phyloP scores from a whole-genome alignment of 805 yeast genomes.

The Cyberlindnera misumaiensis region DNA sequence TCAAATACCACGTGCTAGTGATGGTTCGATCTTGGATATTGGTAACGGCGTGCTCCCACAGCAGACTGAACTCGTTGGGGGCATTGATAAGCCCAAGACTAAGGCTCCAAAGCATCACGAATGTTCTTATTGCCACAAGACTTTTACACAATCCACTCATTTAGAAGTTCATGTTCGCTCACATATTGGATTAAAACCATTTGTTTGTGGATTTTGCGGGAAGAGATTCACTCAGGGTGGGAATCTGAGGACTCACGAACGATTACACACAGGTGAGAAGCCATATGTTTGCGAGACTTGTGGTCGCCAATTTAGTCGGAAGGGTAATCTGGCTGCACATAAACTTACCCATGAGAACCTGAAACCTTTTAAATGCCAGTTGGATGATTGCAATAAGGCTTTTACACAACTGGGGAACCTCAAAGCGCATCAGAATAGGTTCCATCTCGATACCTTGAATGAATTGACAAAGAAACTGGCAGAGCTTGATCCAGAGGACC shows the following conservation, averaged over 20 bases:
- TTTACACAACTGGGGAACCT: conserved; percentile 91
- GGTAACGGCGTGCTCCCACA: conserved; percentile 46
- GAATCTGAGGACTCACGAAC: conserved; percentile 74
- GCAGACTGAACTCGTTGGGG: conserved; percentile 66
- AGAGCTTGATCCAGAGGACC: conserved; percentile 45
- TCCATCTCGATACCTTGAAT: conserved; percentile 68
- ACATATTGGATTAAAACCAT: conserved; percentile 84
- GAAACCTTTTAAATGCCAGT: conserved; percentile 72
- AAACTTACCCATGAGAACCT: conserved; percentile 70
- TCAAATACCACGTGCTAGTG: conserved; percentile 55
- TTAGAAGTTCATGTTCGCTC: conserved; percentile 83
- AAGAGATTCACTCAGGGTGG: conserved; percentile 89
- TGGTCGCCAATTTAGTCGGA: conserved; percentile 71
- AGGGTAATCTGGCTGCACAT: conserved; percentile 91
- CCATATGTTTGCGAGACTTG: conserved; percentile 81
- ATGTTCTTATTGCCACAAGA: conserved; percentile 72
- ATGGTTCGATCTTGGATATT: conserved; percentile 60
- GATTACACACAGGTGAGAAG: conserved; percentile 88
- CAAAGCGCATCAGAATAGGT: conserved; percentile 90
- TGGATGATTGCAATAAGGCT: conserved; percentile 76
- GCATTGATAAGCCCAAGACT: conserved; percentile 58
- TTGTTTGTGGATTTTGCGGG: conserved; percentile 69
- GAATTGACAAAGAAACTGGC: conserved; percentile 62
- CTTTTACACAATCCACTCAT: conserved; percentile 86
- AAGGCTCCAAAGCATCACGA: conserved; percentile 49